Base-by-base conservation (phyloP, 2,329 filamentous ascomycete genomes). In the Simplicillium aogashimaense region DNA sequence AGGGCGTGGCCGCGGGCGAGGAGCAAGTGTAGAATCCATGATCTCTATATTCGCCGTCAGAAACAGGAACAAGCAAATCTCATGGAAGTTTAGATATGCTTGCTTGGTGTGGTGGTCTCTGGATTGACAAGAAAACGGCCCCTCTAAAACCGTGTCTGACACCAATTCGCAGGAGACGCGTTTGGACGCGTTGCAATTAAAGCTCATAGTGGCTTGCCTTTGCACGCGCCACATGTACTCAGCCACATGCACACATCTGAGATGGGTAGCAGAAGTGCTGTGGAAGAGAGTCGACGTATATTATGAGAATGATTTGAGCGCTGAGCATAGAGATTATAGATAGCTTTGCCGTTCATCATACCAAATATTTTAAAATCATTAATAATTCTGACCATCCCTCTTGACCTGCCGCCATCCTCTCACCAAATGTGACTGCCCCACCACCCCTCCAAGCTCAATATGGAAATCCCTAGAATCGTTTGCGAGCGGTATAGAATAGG, bases 1-100 rank as follows among this genome's bases (percentile, higher is more conserved):
- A n/a, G 81, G 81, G 45, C 82, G 70, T 42, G 77, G 75, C 53
- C 79, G 70, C 36, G 79, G 68, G 48, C 75, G 72, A 17, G 59
- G 58, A 36, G 58, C 57, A 47, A 61, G 57, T 41, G 63, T 46
- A 12, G 42, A 43, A 18, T 48, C 47, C 43, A 48, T 48, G 5
- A 18, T 37, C 4, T 11, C 7, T 29, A 13, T n/a, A 20, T 25
- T 42, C 16, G 20, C 29, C 7, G 7, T 29, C 28, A n/a, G 10
- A n/a, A 25, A 10, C 35, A 7, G 6, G 15, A 25, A 9, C 20
- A 32, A n/a, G 30, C 15, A 5, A 32, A 32, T 32, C 13, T 32
- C 15, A 32, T n/a, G 30, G 13, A 15, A 32, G 30, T 32, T 15
- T 32, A 6, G 30, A 13, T 13, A 12, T 32, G 20, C 20, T 25